Evolutionary conservation across 75 land plant species (phyloP).

Genomic region (Adiantum capillusveneris): DNA sequence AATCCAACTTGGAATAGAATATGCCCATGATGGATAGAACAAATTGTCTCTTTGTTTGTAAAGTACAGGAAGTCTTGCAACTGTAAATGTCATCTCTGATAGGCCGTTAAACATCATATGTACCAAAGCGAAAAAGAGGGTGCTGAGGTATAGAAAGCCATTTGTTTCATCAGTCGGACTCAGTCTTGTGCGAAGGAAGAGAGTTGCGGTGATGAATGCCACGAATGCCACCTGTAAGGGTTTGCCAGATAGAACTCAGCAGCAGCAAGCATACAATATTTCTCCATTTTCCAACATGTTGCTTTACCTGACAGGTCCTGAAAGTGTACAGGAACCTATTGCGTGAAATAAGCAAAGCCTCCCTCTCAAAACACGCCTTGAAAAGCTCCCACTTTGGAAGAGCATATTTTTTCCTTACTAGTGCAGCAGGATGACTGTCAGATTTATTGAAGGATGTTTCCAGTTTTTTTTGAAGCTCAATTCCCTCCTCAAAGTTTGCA

Average conservation of each 20-base stretch:
- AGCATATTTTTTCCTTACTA: conserved; percentile 41
- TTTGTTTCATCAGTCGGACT: conserved; percentile 40
- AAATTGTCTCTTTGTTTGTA: conserved; percentile 76
- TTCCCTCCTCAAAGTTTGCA: conserved; percentile 40
- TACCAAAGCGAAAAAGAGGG: conserved; percentile 61
- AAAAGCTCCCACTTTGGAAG: conserved; percentile 44
- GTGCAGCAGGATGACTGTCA: conserved; percentile 45
- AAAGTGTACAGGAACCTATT: conserved; percentile 64
- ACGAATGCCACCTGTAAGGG: conserved; percentile 52
- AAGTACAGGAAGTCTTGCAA: conserved; percentile 66
- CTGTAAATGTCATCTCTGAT: conserved; percentile 60
- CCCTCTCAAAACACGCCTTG: conserved; percentile 50
- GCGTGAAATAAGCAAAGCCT: conserved; percentile 44
- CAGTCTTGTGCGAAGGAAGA: conserved; percentile 51
- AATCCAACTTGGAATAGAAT: conserved; percentile 59
- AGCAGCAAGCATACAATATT: background rate
- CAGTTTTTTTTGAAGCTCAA: conserved; percentile 23
- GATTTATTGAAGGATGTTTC: conserved; percentile 38
- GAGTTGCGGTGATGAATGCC: conserved; percentile 55
- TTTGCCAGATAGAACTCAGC: background rate
- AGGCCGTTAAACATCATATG: conserved; percentile 84
- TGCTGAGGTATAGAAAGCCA: conserved; percentile 51
- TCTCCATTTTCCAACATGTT: background rate
- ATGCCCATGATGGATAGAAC: conserved; percentile 85
- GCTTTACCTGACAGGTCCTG: conserved; percentile 56